A percentile compares a stretch with the other conserved stretches of the same genome.
Conservation (phyloP, 1,284 basidiomycete genomes). For the Cryptococcus wingfieldii region DNA sequence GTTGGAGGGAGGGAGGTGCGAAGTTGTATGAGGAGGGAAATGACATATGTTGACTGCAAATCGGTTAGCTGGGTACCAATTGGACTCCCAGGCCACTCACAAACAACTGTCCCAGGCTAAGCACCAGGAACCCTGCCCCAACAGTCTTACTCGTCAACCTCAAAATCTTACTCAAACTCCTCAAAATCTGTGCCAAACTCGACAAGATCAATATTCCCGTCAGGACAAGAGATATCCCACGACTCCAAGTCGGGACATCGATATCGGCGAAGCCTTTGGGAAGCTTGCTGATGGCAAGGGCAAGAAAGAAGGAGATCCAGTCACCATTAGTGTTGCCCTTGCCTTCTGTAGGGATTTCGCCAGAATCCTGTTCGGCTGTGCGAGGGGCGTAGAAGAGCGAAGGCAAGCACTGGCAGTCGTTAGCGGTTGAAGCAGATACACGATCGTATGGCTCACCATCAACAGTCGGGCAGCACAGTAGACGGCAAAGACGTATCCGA, state of each 20-base stretch:
- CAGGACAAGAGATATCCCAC: slow-evolving; percentile 46
- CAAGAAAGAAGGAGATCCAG: slow-evolving; percentile 49
- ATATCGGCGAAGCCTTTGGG: slow-evolving; percentile 36
- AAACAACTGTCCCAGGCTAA: slow-evolving; percentile 47
- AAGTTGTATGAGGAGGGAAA: slow-evolving; percentile 49
- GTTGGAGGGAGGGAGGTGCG: slow-evolving; percentile 41
- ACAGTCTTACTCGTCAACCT: slow-evolving; percentile 45
- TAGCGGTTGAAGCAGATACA: background rate
- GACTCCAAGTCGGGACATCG: slow-evolving; percentile 42
- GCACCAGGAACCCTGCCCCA: slow-evolving; percentile 47
- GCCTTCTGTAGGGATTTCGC: slow-evolving; percentile 16
- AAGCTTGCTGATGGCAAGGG: slow-evolving; percentile 39
- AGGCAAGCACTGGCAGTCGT: slow-evolving; percentile 32
- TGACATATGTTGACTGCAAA: slow-evolving; percentile 43
- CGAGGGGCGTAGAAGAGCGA: slow-evolving; percentile 40
- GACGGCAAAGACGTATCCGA: slow-evolving; percentile 44
- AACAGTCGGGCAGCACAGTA: slow-evolving; percentile 47
- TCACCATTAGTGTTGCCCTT: slow-evolving; percentile 47
- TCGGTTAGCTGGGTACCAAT: background rate
- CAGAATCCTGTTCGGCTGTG: slow-evolving; percentile 20
- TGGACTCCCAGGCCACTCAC: slow-evolving; percentile 22
- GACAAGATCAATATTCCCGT: slow-evolving; percentile 45
- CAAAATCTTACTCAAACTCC: slow-evolving; percentile 44
- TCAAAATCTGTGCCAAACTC: slow-evolving; percentile 44
- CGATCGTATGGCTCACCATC: slow-evolving; percentile 28